These are phyloP conservation scores for Dioscorea cayenensis DNA, from an alignment of 116 monocot species.

Conservation along the genomic window DNA sequence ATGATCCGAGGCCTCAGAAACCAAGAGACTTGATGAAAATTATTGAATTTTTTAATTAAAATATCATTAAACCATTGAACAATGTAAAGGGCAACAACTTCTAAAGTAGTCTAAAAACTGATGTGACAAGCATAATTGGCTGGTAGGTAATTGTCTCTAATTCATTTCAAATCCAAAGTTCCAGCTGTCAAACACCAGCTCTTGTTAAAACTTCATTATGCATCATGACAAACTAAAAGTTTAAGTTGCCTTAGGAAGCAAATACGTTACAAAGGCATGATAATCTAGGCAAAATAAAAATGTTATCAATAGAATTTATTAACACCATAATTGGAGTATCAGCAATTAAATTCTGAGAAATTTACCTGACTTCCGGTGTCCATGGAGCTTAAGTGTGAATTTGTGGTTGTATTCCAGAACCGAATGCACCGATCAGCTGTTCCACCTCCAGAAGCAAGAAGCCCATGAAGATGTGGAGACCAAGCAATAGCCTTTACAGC, in stretches of 20 bases:
- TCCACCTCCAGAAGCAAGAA: slow-evolving; percentile 96
- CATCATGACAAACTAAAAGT: too few relatives aligned
- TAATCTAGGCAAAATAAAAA: neutral
- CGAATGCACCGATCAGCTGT: slow-evolving; percentile 96
- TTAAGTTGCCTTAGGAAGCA: too few relatives aligned
- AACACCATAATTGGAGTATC: neutral
- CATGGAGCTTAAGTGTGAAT: slow-evolving; percentile 70
- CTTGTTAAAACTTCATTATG: too few relatives aligned
- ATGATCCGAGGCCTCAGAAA: neutral
- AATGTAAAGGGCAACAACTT: neutral
- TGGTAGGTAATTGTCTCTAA: too few relatives aligned
- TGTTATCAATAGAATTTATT: neutral
- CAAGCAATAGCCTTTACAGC: slow-evolving; percentile 99
- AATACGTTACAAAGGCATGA: neutral
- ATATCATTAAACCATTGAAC: neutral
- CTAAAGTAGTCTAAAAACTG: neutral
- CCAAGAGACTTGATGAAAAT: neutral
- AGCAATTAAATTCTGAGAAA: slow-evolving; percentile 1
- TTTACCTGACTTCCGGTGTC: slow-evolving; percentile 98
- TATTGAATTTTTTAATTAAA: neutral
- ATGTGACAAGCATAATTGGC: neutral
- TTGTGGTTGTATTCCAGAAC: slow-evolving; percentile 94
- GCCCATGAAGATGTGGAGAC: slow-evolving; percentile 95
- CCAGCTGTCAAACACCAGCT: too few relatives aligned
- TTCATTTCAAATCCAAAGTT: too few relatives aligned